Evolutionary conservation across 1,284 basidiomycete species (phyloP).

Genomic region (Entoloma clypeatum): DNA sequence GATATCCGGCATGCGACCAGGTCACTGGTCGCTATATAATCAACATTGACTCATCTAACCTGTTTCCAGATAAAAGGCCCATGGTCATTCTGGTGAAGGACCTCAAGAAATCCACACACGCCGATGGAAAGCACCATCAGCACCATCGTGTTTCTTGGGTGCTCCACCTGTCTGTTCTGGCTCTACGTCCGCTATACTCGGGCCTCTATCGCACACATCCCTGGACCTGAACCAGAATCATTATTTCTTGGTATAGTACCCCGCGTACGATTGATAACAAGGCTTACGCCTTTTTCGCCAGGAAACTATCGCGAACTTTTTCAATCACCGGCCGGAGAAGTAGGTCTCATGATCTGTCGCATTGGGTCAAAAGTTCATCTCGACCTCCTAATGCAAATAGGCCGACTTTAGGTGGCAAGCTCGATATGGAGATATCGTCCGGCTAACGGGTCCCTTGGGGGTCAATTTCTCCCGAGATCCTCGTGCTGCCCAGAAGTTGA

Average conservation of each 20-base stretch:
- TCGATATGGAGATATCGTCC: constrained; percentile 33
- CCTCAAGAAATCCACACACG: no score
- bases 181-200: constrained; percentile 22
- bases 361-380: background rate
- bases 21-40: no score
- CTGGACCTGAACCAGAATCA: constrained; percentile 32
- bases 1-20: no score
- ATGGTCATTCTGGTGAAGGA: no score
- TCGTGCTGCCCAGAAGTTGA: background rate
- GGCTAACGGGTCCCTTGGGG: constrained; percentile 33
- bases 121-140: no score
- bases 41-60: no score
- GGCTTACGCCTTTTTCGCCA: constrained; percentile 17
- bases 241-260: constrained; percentile 28
- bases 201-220: constrained; percentile 30
- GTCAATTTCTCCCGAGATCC: constrained; percentile 20
- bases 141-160: constrained; percentile 2
- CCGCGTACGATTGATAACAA: background rate
- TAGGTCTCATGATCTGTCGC: constrained; percentile 10
- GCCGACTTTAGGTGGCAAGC: constrained; percentile 36
- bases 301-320: constrained; percentile 31
- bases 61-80: no score
- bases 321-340: constrained; percentile 30
- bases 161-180: constrained; percentile 7
- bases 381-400: constrained; percentile 17